Conservation (phyloP, 2,329 filamentous ascomycete genomes). For the Beauveria asiatica region DNA sequence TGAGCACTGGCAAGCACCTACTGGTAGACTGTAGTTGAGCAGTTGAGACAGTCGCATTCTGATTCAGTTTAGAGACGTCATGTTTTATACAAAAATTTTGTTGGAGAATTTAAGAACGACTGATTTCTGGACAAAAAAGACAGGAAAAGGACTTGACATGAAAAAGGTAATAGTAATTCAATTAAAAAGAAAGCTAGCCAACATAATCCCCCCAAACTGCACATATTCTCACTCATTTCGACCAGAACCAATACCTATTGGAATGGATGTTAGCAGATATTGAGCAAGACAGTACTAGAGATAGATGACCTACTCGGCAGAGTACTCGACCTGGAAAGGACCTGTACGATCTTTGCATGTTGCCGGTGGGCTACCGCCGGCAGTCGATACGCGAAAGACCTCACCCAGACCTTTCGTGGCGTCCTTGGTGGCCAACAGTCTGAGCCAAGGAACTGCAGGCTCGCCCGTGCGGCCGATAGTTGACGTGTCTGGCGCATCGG, state of each 20-base stretch:
- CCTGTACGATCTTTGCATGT: conserved; percentile 59
- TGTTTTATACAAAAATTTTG: neutral
- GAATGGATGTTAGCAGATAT: neutral
- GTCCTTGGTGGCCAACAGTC: conserved; percentile 45
- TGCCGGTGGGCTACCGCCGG: conserved; percentile 66
- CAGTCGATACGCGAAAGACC: conserved; percentile 78
- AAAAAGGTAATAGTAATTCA: neutral
- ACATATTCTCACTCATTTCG: neutral
- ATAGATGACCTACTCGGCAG: conserved; percentile 64
- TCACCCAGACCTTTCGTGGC: conserved; percentile 59
- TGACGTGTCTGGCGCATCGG: conserved; percentile 54
- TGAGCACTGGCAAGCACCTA: too few relatives aligned
- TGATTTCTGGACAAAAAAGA: too few relatives aligned
- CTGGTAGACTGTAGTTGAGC: too few relatives aligned
- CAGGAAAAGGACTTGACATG: neutral
- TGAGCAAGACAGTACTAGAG: neutral
- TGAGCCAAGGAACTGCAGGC: conserved; percentile 72
- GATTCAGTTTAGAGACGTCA: too few relatives aligned
- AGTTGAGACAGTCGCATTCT: too few relatives aligned
- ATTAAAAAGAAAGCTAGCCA: neutral
- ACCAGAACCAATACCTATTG: conserved; percentile 3
- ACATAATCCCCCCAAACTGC: neutral
- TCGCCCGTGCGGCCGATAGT: conserved; percentile 53
- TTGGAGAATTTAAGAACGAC: neutral
- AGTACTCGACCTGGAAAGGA: conserved; percentile 68